Base-by-base conservation (phyloP, 2,329 filamentous ascomycete genomes). In the Cladosporium sp. region DNA sequence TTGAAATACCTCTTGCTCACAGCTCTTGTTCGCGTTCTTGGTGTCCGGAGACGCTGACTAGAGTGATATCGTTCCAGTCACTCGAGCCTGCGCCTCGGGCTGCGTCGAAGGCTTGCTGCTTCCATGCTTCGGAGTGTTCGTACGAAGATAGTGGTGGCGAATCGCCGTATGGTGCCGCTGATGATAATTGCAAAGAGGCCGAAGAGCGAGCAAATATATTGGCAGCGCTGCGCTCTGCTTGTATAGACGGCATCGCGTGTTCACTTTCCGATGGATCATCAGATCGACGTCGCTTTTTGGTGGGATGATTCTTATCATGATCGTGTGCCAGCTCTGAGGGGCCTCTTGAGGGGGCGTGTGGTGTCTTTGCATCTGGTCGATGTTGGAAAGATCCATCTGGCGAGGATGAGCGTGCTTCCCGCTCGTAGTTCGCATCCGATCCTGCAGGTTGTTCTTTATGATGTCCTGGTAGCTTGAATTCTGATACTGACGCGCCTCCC, bases 1-100 rank as follows among this genome's bases (percentile, higher is more conserved):
- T 26, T 26, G 23, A 26, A 26, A 26, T 2, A 2, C 23, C 23
- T 26, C 23, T 26, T 23, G 40, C 2, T n/a, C 65, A 75, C 26
- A 76, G 63, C 62, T 76, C 74, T 50, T 72, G 68, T 59, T 76
- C 74, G 59, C 67, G 66, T 35, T 67, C 59, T 33, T 57, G 56
- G 14, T 72, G 69, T 1, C 74, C 73, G 33, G 66, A 58, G 0
- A 75, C 72, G 57, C 74, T 76, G 26, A 73, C 69, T 11, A 75
- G 65, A 1, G 66, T 67, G n/a, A 73, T 67, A 11, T 68, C 67
- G 18, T 68, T 67, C 73, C 74, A 76, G 5, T 67, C 58, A 5
- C 65, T 67, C 28, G 69, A 58, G 11, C 57, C 49, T 21, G 18
- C 10, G 3, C 69, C 67, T 3, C 72, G 49, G 11, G 69, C 73